Base-by-base conservation (phyloP, 106 monocot species). In the Apostasia shenzhenica region DNA sequence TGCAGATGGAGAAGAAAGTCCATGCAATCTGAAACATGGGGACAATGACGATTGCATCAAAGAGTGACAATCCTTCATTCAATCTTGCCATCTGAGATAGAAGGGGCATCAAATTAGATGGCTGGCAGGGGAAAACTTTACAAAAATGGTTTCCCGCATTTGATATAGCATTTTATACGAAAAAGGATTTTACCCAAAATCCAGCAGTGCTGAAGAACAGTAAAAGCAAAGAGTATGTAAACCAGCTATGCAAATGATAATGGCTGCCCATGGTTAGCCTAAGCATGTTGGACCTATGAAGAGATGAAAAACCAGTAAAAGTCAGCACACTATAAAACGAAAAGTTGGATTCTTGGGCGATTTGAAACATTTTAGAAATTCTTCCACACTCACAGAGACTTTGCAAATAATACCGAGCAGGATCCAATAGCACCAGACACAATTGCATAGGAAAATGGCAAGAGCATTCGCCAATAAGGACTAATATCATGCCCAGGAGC, bases 11-110 rank as follows among this genome's bases (percentile, higher is more conserved):
- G 71, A 97, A 97, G 70, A 97, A 97, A 70, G 97, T 97, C 97
- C 97, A 97, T 55, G 85, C 86, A 75, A 97, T 92, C 77, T 97
- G 97, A 75, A 97, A 97, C 92, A 92, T 97, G 55, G 97, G 97
- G 54, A 92, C 97, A 67, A 97, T 89, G 57, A 97, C 77, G 71
- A 97, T 97, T 71, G 87, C 92, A 85, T 97, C 97, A 60, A 92
- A 97, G n/a, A 92, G 67, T 66, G 97, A 92, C 46, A 97, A 81
- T 12, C 97, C 92, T 69, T 97, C 97, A 70, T 97, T 97, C 86
- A 97, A 73, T 80, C 97, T 92, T 44, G 92, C 70, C 97, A 97
- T 92, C 97, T 97, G 82, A 50, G 47, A 72, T 48, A 55, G 53
- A 66, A 10, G 49, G 44, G 53, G 74, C 7, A 50, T 50, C 45